Evolutionary conservation across 331 rosid genomes (phyloP), one percentile per base, ranked within the genome.

Genomic region (Rosa hybrid): DNA sequence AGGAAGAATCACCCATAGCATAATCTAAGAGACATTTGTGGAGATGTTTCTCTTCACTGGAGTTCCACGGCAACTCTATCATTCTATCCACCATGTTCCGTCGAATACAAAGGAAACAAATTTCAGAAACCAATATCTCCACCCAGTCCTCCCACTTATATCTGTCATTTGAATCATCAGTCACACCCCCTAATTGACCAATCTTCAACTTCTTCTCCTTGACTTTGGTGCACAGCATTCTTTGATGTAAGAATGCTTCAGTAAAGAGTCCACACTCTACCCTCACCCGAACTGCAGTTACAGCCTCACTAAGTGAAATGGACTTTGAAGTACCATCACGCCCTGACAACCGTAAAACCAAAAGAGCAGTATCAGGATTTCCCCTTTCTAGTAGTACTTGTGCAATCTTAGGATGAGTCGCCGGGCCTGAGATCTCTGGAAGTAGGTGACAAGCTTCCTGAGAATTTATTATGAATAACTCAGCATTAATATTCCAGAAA

Each of bases 251-350:
- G 86, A 90, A 96, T 72, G 98, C 97, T 86, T 96, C 98, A 50
- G 98, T 96, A 80, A 96, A 85, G 83, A 92, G 98, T 63, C 97
- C 99, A 90, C 97, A 92, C 89, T 96, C 97, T 83, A 96, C 86
- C 86, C 98, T 89, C 81, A 96, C 99, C 82, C 99, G 90, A 77
- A 96, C 97, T 84, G 97, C 90, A 84, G 92, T 93, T 73, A 90
- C 97, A 77, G 97, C 99, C 87, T 93, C 99, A 71, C 87, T 69
- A 69, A 96, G 97, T 70, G 97, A 92, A 85, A 86, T 80, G 73
- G 83, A 59, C 72, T 79, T 86, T 23, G 90, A 86, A 46, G 88
- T 85, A 80, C 96, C 90, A 81, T 94, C 99, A 79, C 84, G 89
- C 54, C 98, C 99, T 70, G 98, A 87, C 92, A 95, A 96, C 88